Base-by-base conservation (phyloP, 495 filamentous ascomycete genomes). In the Apiosordaria backusii region DNA sequence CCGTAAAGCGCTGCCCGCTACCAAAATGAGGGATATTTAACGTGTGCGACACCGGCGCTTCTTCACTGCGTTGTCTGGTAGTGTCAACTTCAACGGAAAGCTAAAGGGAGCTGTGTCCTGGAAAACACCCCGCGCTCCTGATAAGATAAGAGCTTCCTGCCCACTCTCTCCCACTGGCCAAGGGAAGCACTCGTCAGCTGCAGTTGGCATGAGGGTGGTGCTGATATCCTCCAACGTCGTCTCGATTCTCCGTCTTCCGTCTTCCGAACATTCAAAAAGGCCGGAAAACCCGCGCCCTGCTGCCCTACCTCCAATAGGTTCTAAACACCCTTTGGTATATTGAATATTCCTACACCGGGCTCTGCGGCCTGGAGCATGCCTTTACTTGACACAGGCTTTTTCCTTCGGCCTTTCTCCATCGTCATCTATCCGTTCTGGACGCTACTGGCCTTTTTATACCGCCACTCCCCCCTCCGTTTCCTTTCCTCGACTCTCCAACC, bases 141-240 rank as follows among this genome's bases (percentile, higher is more conserved):
- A 75, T 75, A 75, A 75, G 73, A 75, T 75, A 75, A 75, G 73
- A 75, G 73, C 73, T 73, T 52, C 53, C 64, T 61, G 61, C 57
- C 10, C 60, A 18, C 35, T 16, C 62, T 7, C 54, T 25, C 18
- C 16, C 52, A 55, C 52, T 55, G n/a, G n/a, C 52, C 52, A 55
- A 55, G 52, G 35, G 35, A 45, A 13, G 35, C 35, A 45, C 35
- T 45, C 35, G 35, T 45, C 35, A 50, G 27, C 52, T 15, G 21
- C 16, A 26, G 57, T 59, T 18, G 29, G 29, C 22, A 4, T 4
- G 10, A 40, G 23, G 0, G 35, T 50, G 50, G 45, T 60, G 60
- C 54, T 68, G 55, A 27, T 63, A 61, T 62, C 26, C 29, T 9
- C 3, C 16, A 40, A 62, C 62, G 57, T 65, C 62, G 57, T 65